These are phyloP conservation scores for Knoxia roxburghii DNA, from an alignment of 257 asterid genomes.

Conservation along the genomic window DNA sequence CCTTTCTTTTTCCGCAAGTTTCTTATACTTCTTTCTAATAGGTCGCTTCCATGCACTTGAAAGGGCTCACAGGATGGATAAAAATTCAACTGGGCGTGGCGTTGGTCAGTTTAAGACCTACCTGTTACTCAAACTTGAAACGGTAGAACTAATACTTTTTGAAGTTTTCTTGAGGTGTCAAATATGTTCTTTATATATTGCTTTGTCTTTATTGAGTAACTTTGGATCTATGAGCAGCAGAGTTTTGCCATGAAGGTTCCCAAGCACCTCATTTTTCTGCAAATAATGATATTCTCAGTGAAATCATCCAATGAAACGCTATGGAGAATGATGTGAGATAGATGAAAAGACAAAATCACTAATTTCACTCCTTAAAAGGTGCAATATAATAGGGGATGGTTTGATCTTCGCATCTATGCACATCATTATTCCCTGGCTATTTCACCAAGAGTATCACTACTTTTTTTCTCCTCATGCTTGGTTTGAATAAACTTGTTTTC, in stretches of 20 bases:
- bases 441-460: no score
- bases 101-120: slow-evolving; percentile 96
- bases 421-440: no score
- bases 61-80: slow-evolving; percentile 89
- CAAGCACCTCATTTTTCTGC: background rate
- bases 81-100: slow-evolving; percentile 82
- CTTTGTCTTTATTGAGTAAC: background rate
- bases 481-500: background rate
- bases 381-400: no score
- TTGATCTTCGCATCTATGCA: no score
- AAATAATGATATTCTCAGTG: no score
- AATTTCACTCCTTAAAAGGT: no score
- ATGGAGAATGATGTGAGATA: no score
- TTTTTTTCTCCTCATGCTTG: no score
- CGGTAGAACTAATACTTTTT: slow-evolving; percentile 34
- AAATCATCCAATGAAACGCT: no score
- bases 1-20: background rate
- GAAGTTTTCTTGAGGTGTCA: slow-evolving; percentile 1
- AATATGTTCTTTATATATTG: background rate
- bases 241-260: background rate
- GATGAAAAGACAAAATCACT: no score
- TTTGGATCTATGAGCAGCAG: background rate
- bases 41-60: slow-evolving; percentile 98
- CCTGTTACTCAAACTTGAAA: slow-evolving; percentile 74
- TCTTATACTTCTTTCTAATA: slow-evolving; percentile 21